phyloP scores from a whole-genome alignment of 345 rosid species.

The Syzygium oleosum region DNA sequence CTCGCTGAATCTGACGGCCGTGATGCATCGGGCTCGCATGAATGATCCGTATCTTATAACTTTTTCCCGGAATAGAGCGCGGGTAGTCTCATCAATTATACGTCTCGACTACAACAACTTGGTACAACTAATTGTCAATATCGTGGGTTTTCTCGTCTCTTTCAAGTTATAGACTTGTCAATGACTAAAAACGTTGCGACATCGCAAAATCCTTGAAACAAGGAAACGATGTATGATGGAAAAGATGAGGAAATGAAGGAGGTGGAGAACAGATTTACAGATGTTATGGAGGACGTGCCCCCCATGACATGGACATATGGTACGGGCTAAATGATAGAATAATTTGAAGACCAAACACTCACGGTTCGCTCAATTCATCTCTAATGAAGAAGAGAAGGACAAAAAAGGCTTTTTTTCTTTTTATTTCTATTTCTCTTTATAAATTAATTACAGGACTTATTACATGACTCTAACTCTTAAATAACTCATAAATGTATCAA shows the following conservation, averaged over 20 bases:
- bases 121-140: neutral
- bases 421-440: too few relatives aligned
- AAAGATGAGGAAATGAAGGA: neutral
- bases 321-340: neutral
- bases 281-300: neutral
- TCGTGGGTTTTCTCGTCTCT: neutral
- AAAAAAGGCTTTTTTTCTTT: too few relatives aligned
- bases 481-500: too few relatives aligned
- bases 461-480: too few relatives aligned
- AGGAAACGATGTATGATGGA: neutral
- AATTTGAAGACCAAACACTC: too few relatives aligned
- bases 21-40: neutral
- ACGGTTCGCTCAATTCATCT: too few relatives aligned
- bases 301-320: neutral
- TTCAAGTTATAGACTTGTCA: neutral
- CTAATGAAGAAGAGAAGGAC: too few relatives aligned
- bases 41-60: neutral
- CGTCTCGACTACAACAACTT: neutral
- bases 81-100: rapidly evolving
- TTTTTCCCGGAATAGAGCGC: too few relatives aligned
- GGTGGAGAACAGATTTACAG: neutral
- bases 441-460: too few relatives aligned
- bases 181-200: neutral
- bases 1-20: neutral
- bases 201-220: neutral